A percentile compares a stretch with the other conserved stretches of the same genome.
phyloP scores from a whole-genome alignment of 2,329 filamentous ascomycete genomes.

The Calonectria honghensis region DNA sequence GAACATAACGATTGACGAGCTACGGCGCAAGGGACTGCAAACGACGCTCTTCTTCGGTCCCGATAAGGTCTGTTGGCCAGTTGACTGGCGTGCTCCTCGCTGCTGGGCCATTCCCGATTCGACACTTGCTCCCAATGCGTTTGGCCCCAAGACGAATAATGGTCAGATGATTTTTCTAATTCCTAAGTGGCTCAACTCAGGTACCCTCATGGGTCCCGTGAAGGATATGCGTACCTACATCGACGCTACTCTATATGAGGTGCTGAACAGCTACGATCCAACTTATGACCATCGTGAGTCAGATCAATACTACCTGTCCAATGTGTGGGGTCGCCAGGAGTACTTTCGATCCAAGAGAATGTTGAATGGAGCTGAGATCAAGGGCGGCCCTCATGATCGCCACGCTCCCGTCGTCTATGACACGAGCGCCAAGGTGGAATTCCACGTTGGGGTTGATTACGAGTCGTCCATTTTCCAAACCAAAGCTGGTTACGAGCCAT shows the following conservation, averaged over 20 bases:
- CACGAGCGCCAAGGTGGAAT: slow-evolving; percentile 51
- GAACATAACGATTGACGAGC: slow-evolving; percentile 60
- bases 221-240: slow-evolving; percentile 54
- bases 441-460: slow-evolving; percentile 64
- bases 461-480: slow-evolving; percentile 64
- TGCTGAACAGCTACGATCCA: slow-evolving; percentile 59
- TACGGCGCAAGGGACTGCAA: slow-evolving; percentile 56
- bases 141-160: slow-evolving; percentile 61
- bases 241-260: slow-evolving; percentile 54
- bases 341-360: slow-evolving; percentile 59
- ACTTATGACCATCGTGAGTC: slow-evolving; percentile 58
- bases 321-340: slow-evolving; percentile 65
- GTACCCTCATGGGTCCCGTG: slow-evolving; percentile 65
- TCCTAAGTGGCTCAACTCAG: slow-evolving; percentile 67
- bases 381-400: slow-evolving; percentile 41
- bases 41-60: slow-evolving; percentile 66
- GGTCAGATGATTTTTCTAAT: slow-evolving; percentile 57
- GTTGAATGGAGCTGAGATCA: slow-evolving; percentile 7
- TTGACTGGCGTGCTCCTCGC: slow-evolving; percentile 59
- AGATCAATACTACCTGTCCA: slow-evolving; percentile 66
- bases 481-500: slow-evolving; percentile 60
- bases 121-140: slow-evolving; percentile 56
- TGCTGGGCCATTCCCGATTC: slow-evolving; percentile 65
- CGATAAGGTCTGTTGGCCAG: slow-evolving; percentile 66
- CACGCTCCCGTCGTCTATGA: slow-evolving; percentile 30